Conservation (phyloP, 1,139 yeast genomes). For the Pneumocystis murina region DNA sequence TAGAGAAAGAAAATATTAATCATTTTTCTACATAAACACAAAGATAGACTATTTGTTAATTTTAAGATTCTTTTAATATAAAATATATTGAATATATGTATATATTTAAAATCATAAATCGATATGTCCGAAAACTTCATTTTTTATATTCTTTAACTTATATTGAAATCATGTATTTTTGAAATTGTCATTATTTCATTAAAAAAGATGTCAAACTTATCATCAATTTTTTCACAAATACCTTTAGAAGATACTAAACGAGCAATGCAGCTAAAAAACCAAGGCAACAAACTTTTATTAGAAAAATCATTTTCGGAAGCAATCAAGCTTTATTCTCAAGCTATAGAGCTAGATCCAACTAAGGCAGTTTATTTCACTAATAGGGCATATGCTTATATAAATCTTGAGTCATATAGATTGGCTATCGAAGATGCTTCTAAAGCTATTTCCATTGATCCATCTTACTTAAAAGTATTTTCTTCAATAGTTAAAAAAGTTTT, state of each 20-base stretch:
- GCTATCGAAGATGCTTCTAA: conserved; percentile 64
- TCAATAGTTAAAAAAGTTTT: not conserved
- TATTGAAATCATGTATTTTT: not conserved
- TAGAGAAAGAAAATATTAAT: not conserved
- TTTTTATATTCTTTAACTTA: not conserved
- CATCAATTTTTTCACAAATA: conserved; percentile 13
- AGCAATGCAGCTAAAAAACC: conserved; percentile 44
- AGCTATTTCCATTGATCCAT: conserved; percentile 54
- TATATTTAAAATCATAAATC: conserved; percentile 3
- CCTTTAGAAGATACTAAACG: conserved; percentile 18
- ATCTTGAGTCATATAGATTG: conserved; percentile 70
- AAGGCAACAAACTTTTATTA: conserved; percentile 61
- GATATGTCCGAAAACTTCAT: not conserved
- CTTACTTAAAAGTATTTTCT: conserved; percentile 37
- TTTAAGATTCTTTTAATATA: not conserved
- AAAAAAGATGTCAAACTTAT: conserved; percentile 4
- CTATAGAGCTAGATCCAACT: conserved; percentile 53
- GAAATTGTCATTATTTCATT: not conserved
- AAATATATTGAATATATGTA: conserved; percentile 6
- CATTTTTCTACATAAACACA: not conserved
- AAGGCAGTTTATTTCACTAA: conserved; percentile 69
- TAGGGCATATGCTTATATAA: conserved; percentile 80
- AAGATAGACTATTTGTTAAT: not conserved
- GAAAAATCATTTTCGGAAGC: conserved; percentile 53
- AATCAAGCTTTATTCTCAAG: conserved; percentile 53